Conservation (phyloP, 176 grass and related monocot species). For the Musa acuminata region DNA sequence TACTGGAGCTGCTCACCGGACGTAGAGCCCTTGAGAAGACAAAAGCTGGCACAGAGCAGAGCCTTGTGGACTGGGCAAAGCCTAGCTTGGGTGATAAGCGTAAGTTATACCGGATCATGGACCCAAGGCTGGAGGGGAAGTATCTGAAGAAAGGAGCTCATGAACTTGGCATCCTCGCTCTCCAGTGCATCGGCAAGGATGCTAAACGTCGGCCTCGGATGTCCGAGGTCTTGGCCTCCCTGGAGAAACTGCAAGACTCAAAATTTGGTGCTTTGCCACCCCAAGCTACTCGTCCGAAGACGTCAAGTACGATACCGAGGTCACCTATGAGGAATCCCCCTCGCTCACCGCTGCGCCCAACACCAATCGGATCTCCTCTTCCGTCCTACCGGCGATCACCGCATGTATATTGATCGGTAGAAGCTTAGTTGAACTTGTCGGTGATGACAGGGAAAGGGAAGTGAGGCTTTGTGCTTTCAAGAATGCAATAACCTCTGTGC, state of each 20-base stretch:
- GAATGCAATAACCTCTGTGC: no score
- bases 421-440: no score
- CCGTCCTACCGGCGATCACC: no score
- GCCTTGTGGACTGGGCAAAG: not conserved
- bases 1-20: conserved; percentile 2
- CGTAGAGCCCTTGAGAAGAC: not conserved
- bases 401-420: no score
- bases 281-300: no score
- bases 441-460: no score
- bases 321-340: no score
- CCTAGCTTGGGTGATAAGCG: not conserved
- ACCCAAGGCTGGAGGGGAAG: conserved; percentile 2
- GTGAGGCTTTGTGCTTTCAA: no score
- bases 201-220: not conserved
- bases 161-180: not conserved
- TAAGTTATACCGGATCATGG: not conserved
- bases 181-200: not conserved
- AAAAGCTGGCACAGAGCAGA: not conserved
- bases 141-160: not conserved
- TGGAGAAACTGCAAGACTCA: conserved; percentile 3
- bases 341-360: no score
- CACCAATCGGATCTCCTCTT: no score
- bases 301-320: no score
- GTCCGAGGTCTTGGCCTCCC: not conserved
- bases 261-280: no score